Conservation (phyloP, 106 monocot genomes). For the Allium sativum region DNA sequence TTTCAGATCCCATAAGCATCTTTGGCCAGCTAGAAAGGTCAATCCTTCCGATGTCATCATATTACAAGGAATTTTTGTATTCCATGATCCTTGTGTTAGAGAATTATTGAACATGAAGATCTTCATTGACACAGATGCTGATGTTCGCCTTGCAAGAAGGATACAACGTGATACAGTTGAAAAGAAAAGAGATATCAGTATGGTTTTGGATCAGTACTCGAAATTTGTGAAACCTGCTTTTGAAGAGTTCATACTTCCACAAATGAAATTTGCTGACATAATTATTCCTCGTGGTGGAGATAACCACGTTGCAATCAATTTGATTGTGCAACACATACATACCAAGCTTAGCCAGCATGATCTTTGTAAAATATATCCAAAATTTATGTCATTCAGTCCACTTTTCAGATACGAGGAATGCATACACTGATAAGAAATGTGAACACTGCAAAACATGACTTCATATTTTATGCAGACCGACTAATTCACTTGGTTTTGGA, state of each 20-base stretch:
- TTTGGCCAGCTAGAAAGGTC: slow-evolving; percentile 54
- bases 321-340: slow-evolving; percentile 44
- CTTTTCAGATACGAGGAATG: slow-evolving; percentile 74
- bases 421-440: slow-evolving; percentile 66
- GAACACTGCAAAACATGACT: slow-evolving; percentile 47
- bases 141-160: slow-evolving; percentile 77
- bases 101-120: slow-evolving; percentile 94
- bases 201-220: slow-evolving; percentile 64
- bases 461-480: slow-evolving; percentile 70
- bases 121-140: slow-evolving; percentile 94
- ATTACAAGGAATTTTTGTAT: slow-evolving; percentile 82
- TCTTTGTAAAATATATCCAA: slow-evolving; percentile 42
- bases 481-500: slow-evolving; percentile 72
- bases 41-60: slow-evolving; percentile 96
- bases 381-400: slow-evolving; percentile 60
- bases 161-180: slow-evolving; percentile 83
- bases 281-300: slow-evolving; percentile 44
- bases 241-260: slow-evolving; percentile 40
- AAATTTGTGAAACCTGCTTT: slow-evolving; percentile 47
- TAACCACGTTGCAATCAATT: slow-evolving; percentile 41
- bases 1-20: slow-evolving; percentile 35
- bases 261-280: slow-evolving; percentile 46
- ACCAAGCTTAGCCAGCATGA: slow-evolving; percentile 44
- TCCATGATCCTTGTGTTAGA: slow-evolving; percentile 81
- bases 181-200: slow-evolving; percentile 67